phyloP scores from a whole-genome alignment of 257 asterid species.

The Plectranthus barbatus region DNA sequence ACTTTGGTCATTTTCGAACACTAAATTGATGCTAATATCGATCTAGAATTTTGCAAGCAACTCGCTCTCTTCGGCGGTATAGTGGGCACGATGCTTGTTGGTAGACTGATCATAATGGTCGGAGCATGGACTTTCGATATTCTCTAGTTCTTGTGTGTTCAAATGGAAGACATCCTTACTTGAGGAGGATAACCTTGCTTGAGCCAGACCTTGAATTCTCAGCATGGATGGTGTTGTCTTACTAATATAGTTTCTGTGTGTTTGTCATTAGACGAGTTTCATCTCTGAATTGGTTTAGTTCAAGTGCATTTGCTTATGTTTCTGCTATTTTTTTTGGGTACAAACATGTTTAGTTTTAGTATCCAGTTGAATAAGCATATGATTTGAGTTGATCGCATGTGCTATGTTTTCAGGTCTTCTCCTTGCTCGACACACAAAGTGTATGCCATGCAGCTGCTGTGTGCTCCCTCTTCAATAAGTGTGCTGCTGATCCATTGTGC shows the following conservation, averaged over 20 bases:
- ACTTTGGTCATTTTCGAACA: too few species aligned
- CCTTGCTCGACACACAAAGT: slow-evolving; percentile 66
- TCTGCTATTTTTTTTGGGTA: neutral
- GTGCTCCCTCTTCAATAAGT: slow-evolving; percentile 67
- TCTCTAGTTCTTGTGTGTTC: too few species aligned
- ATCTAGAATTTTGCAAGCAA: too few species aligned
- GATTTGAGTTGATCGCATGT: slow-evolving; percentile 56
- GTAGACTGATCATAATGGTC: too few species aligned
- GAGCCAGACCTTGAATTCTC: too few species aligned
- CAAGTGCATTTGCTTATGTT: neutral
- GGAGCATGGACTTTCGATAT: too few species aligned
- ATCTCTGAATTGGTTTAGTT: slow-evolving; percentile 3
- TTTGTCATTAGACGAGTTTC: neutral
- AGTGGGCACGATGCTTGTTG: too few species aligned
- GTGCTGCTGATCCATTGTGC: slow-evolving; percentile 80
- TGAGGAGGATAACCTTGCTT: too few species aligned
- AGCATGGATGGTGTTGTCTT: too few species aligned
- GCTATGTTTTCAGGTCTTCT: slow-evolving; percentile 48
- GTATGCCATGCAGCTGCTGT: slow-evolving; percentile 72
- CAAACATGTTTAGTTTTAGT: neutral
- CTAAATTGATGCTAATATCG: too few species aligned
- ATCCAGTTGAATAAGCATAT: slow-evolving; percentile 24
- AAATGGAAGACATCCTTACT: too few species aligned
- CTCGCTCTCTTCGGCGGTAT: too few species aligned
- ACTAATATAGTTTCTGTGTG: neutral